Evolutionary conservation across 2,329 filamentous ascomycete species (phyloP).

Genomic region (Paraphoma chrysanthemicola): DNA sequence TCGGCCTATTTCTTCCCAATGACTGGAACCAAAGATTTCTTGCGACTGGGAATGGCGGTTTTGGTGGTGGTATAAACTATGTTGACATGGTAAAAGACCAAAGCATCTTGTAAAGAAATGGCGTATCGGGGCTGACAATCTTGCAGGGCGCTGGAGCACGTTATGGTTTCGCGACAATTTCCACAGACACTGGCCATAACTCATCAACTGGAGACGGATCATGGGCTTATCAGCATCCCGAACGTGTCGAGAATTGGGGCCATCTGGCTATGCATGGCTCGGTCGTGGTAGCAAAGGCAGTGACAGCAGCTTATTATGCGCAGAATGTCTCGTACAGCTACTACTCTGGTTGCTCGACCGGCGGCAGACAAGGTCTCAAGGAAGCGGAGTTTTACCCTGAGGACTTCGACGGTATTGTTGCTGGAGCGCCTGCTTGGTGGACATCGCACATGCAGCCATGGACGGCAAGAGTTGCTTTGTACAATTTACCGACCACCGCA

Average conservation of each 20-base stretch:
- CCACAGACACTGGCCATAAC: constrained; percentile 56
- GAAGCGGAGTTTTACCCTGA: constrained; percentile 61
- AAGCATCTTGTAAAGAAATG: too few relatives aligned
- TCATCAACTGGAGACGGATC: constrained; percentile 38
- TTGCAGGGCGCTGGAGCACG: constrained; percentile 30
- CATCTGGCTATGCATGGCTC: constrained; percentile 55
- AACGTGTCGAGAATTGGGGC: constrained; percentile 49
- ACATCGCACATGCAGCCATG: constrained; percentile 55
- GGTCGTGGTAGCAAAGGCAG: constrained; percentile 55
- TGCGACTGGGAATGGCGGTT: constrained; percentile 56
- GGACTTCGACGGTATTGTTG: constrained; percentile 66
- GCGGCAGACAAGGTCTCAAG: constrained; percentile 65
- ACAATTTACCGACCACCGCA: constrained; percentile 56
- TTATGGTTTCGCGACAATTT: constrained; percentile 55
- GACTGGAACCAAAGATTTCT: constrained; percentile 48
- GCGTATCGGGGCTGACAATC: background rate
- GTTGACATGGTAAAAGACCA: constrained; percentile 52
- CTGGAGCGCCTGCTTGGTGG: constrained; percentile 62
- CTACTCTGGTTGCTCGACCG: constrained; percentile 66
- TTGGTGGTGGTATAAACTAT: constrained; percentile 57
- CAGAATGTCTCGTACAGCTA: constrained; percentile 56
- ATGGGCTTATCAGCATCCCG: constrained; percentile 50
- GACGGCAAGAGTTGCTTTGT: constrained; percentile 54
- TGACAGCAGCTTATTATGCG: constrained; percentile 59
- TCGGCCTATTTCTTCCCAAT: constrained; percentile 49